Conservation (phyloP, 495 filamentous ascomycete genomes). For the Cercophora samala region DNA sequence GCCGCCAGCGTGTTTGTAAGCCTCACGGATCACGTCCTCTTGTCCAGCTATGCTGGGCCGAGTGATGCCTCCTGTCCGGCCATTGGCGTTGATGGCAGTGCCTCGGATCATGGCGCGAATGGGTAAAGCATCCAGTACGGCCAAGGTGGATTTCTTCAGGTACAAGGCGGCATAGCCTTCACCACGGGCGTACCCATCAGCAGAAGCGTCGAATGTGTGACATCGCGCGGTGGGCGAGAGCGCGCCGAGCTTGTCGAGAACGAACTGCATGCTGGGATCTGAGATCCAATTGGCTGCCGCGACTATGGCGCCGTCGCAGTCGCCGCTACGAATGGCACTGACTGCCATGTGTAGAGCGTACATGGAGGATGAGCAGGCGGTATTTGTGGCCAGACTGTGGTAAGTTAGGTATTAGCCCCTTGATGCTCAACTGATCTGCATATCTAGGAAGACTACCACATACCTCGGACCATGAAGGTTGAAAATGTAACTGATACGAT, state of each 20-base stretch:
- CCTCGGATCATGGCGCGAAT: slow-evolving; percentile 59
- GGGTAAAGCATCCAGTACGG: slow-evolving; percentile 45
- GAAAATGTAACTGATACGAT: slow-evolving; percentile 51
- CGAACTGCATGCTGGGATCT: not conserved
- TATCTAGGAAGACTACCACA: slow-evolving; percentile 17
- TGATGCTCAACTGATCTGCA: too few species aligned
- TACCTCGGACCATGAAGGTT: slow-evolving; percentile 40
- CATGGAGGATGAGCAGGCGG: slow-evolving; percentile 55
- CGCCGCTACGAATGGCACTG: slow-evolving; percentile 44
- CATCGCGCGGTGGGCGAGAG: slow-evolving; percentile 43
- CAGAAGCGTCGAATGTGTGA: slow-evolving; percentile 56
- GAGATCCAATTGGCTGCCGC: slow-evolving; percentile 49
- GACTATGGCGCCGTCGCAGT: slow-evolving; percentile 42
- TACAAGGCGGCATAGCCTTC: slow-evolving; percentile 55
- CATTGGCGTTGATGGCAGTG: slow-evolving; percentile 53
- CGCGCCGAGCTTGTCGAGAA: slow-evolving; percentile 20
- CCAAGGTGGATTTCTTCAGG: slow-evolving; percentile 54
- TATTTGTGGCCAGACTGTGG: slow-evolving; percentile 30
- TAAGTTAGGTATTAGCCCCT: too few species aligned
- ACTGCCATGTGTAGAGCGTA: slow-evolving; percentile 51
- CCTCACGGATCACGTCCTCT: slow-evolving; percentile 44
- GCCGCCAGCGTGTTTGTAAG: slow-evolving; percentile 44
- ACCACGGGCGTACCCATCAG: slow-evolving; percentile 61
- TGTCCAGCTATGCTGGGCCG: slow-evolving; percentile 51
- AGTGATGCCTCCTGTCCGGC: slow-evolving; percentile 48